These are phyloP conservation scores for Talaromyces sp. DNA, from an alignment of 2,329 filamentous ascomycete species.

Conservation along the genomic window DNA sequence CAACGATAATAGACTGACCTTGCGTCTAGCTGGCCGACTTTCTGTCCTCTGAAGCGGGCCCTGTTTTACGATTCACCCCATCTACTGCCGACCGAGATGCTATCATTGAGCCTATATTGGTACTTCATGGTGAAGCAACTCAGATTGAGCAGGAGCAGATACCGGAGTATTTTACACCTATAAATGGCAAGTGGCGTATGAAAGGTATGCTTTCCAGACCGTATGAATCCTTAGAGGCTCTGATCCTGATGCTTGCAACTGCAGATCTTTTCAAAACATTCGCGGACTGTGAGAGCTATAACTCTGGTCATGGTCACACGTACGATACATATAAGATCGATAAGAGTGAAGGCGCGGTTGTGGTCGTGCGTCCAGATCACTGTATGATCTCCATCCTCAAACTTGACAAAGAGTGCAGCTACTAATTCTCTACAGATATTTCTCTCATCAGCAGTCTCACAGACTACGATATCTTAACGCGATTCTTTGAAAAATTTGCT, in stretches of 20 bases:
- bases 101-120: slow-evolving; percentile 56
- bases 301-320: slow-evolving; percentile 13
- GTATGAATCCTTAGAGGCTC: neutral
- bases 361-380: slow-evolving; percentile 61
- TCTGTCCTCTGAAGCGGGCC: slow-evolving; percentile 41
- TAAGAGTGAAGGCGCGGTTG: slow-evolving; percentile 53
- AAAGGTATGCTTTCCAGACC: slow-evolving; percentile 42
- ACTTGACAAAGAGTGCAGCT: neutral
- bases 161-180: slow-evolving; percentile 55
- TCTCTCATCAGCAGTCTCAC: slow-evolving; percentile 6
- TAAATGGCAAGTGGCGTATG: slow-evolving; percentile 55
- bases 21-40: slow-evolving; percentile 39
- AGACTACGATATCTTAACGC: neutral
- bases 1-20: neutral
- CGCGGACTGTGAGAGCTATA: slow-evolving; percentile 13
- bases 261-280: slow-evolving; percentile 15
- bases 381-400: neutral
- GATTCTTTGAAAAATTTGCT: neutral
- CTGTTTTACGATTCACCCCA: slow-evolving; percentile 45
- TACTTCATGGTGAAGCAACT: slow-evolving; percentile 50
- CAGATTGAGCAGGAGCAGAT: slow-evolving; percentile 53
- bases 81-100: slow-evolving; percentile 47
- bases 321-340: slow-evolving; percentile 60
- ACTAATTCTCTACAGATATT: neutral
- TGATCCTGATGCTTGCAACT: neutral